Base-by-base conservation (phyloP, 2,329 filamentous ascomycete genomes). In the Neospermospora avenae region DNA sequence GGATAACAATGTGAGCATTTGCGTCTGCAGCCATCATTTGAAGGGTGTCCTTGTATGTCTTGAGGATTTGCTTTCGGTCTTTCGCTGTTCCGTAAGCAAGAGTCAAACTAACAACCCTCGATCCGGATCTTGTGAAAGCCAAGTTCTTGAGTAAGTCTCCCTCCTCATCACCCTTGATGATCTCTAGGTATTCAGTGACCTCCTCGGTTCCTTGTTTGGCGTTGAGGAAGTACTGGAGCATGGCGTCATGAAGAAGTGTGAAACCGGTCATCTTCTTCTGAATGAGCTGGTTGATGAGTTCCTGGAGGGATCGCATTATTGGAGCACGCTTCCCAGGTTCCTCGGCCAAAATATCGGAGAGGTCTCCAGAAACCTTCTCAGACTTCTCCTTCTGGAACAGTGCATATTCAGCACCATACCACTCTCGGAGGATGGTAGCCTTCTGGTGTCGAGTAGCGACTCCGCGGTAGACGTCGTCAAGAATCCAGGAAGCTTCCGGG, bases 181-280 rank as follows among this genome's bases (percentile, higher is more conserved):
- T 82, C 74, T 98, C 93, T 60, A 96, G 77, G 71, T 96, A 97
- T 69, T 96, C 92, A 34, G 81, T 89, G 44, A 91, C 87, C 73
- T 98, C 93, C 60, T 90, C 86, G 46, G 87, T 90, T 3, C 89
- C 92, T 4, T 84, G 79, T 65, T 89, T 87, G 49, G 87, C 85
- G 69, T 89, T 93, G 56, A 91, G 78, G 76, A 93, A 97, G 76
- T 97, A 99, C 74, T 99, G 93, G 61, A 97, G 80, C 93, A 99
- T 96, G 53, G 95, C 95, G 71, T 98, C 95, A 75, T 99, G 96
- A 20, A 99, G 84, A 83, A 99, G 96, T 2, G 93, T 98, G 77
- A 99, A 98, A 10, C 91, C 93, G 0, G 91, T 96, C 77, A 95
- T 87, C 77, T 95, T 95, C 84, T 99, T 99, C 77, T 99, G 93